A percentile compares a stretch with the other conserved stretches of the same genome.
phyloP scores from a whole-genome alignment of 1,284 basidiomycete genomes.

The Tylopilus orsonianus region DNA sequence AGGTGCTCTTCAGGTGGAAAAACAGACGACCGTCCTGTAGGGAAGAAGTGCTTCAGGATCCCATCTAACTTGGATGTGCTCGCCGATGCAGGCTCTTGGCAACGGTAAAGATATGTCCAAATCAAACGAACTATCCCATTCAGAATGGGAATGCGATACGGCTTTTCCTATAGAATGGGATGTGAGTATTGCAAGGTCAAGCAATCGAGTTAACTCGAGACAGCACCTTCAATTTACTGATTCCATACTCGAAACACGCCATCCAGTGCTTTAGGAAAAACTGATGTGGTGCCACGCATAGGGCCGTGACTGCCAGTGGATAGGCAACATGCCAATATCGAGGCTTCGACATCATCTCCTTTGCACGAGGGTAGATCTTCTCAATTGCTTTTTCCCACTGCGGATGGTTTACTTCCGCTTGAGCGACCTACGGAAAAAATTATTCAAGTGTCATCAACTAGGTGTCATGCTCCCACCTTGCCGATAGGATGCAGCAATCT shows the following conservation, averaged over 20 bases:
- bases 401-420: conserved; percentile 95
- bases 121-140: conserved; percentile 84
- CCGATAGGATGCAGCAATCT: conserved; percentile 86
- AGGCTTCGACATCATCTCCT: conserved; percentile 86
- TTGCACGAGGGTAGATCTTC: conserved; percentile 80
- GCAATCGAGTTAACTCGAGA: not conserved
- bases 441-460: conserved; percentile 4
- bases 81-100: conserved; percentile 81
- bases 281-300: conserved; percentile 87
- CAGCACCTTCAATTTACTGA: conserved; percentile 77
- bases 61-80: conserved; percentile 78
- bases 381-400: conserved; percentile 92
- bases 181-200: not conserved
- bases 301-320: conserved; percentile 78
- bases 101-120: conserved; percentile 95
- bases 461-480: conserved; percentile 51
- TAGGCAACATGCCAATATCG: conserved; percentile 91
- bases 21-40: conserved; percentile 62
- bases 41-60: conserved; percentile 80
- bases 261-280: conserved; percentile 86
- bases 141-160: conserved; percentile 70
- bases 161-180: conserved; percentile 64
- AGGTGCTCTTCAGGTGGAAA: conserved; percentile 75
- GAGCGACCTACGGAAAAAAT: conserved; percentile 67
- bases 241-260: conserved; percentile 65